Percentiles rank a stretch among this genome's conserved stretches.
These are phyloP conservation scores for Marvania coccoides DNA, from an alignment of 139 green algal genomes.

Conservation along the genomic window DNA sequence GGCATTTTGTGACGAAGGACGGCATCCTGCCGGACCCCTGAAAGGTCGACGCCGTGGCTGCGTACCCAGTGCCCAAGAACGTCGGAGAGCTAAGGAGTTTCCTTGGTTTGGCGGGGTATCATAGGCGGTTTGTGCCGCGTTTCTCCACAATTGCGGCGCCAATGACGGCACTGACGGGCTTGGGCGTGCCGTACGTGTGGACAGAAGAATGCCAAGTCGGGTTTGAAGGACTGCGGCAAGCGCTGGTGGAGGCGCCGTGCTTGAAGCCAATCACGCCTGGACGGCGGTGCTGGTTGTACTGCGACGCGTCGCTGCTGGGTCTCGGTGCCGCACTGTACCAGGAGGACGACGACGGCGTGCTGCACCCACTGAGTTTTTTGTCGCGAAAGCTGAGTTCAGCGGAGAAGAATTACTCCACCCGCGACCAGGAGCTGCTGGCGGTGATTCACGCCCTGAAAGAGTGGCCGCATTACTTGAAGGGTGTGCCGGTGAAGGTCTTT, in stretches of 20 bases:
- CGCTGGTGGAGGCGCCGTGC: too few relatives aligned
- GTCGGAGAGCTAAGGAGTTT: conserved; percentile 31
- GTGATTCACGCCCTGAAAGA: conserved; percentile 18
- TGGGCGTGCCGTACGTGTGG: conserved; percentile 17
- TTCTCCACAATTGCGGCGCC: conserved; percentile 30
- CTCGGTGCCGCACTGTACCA: too few relatives aligned
- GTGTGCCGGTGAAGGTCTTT: conserved; percentile 2
- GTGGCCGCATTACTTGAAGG: conserved; percentile 38
- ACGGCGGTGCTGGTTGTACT: too few relatives aligned
- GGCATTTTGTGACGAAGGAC: background rate
- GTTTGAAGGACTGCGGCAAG: conserved; percentile 7
- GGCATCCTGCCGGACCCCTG: conserved; percentile 21
- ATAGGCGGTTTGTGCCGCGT: conserved; percentile 27
- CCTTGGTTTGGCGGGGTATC: conserved; percentile 46
- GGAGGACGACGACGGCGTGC: background rate
- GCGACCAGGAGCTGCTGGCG: conserved; percentile 42
- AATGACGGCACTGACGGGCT: conserved; percentile 18
- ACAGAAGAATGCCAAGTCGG: background rate
- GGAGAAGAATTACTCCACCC: conserved; percentile 37
- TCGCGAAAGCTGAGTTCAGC: conserved; percentile 21
- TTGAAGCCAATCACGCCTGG: too few relatives aligned
- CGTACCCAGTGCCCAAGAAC: conserved; percentile 26
- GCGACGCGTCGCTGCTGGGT: too few relatives aligned
- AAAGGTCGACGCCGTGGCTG: conserved; percentile 30
- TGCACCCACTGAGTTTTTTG: conserved; percentile 26